phyloP scores from a whole-genome alignment of 1,284 basidiomycete species.

The Exobasidium rhododendri region DNA sequence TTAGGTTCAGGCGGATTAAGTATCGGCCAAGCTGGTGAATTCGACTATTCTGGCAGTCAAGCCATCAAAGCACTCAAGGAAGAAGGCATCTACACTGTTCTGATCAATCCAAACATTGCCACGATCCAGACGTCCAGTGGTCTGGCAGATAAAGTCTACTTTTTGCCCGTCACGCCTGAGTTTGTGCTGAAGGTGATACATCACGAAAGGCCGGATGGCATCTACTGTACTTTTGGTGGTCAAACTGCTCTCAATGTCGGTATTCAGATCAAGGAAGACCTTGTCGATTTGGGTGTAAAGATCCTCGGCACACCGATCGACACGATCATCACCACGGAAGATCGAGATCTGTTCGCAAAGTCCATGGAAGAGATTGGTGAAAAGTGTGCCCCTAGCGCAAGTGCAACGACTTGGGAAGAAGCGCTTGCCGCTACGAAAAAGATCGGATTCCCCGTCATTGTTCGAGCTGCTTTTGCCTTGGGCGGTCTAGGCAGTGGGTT shows the following conservation, averaged over 20 bases:
- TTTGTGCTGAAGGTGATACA: constrained; percentile 97
- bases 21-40: constrained; percentile 97
- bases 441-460: constrained; percentile 96
- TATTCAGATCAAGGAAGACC: constrained; percentile 95
- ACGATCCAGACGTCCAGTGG: constrained; percentile 97
- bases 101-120: constrained; percentile 97
- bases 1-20: constrained; percentile 96
- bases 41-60: constrained; percentile 98
- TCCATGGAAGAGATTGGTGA: constrained; percentile 97
- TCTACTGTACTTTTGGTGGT: constrained; percentile 97
- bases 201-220: constrained; percentile 96
- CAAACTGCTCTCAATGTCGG: constrained; percentile 97
- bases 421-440: constrained; percentile 75
- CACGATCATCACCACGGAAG: constrained; percentile 95
- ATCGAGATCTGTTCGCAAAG: constrained; percentile 85
- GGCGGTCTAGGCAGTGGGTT: constrained; percentile 94
- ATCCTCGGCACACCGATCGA: constrained; percentile 96
- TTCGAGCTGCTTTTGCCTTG: constrained; percentile 91
- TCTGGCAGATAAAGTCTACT: constrained; percentile 98
- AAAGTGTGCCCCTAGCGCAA: constrained; percentile 81
- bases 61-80: constrained; percentile 98
- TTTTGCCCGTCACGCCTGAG: constrained; percentile 94
- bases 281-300: constrained; percentile 72
- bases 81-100: constrained; percentile 96
- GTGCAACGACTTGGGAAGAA: constrained; percentile 71